These are phyloP conservation scores for Alternaria dauci DNA, from an alignment of 2,329 filamentous ascomycete genomes.

Conservation along the genomic window DNA sequence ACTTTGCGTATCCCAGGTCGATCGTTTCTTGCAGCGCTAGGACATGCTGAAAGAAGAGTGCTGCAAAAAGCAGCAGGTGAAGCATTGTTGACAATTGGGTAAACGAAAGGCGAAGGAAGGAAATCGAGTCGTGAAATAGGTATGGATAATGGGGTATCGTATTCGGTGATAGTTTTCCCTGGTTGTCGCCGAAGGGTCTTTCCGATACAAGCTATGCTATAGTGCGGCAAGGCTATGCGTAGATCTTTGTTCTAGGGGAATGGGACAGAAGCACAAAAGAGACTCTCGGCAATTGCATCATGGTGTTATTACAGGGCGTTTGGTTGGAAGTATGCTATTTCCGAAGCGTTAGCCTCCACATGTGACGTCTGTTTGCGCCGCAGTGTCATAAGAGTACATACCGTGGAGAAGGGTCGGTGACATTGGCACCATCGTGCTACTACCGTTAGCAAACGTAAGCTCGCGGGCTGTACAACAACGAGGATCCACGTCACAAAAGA, in stretches of 20 bases:
- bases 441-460: not conserved
- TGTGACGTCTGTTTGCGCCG: not conserved
- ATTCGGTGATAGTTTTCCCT: slow-evolving; percentile 6
- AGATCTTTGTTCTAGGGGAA: slow-evolving; percentile 9
- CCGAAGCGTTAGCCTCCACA: not conserved
- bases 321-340: not conserved
- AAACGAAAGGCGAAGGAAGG: not conserved
- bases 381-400: not conserved
- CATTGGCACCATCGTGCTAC: slow-evolving; percentile 4
- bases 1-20: slow-evolving; percentile 72
- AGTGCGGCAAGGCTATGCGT: not conserved
- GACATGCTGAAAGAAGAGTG: slow-evolving; percentile 31
- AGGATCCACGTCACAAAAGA: not conserved
- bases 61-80: slow-evolving; percentile 32
- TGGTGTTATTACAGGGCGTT: not conserved
- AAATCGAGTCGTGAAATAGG: not conserved
- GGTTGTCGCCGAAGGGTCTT: slow-evolving; percentile 1
- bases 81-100: slow-evolving; percentile 24
- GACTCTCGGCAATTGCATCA: slow-evolving; percentile 9
- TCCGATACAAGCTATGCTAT: slow-evolving; percentile 12
- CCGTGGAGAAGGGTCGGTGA: not conserved
- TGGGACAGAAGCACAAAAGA: not conserved
- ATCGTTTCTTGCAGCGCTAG: slow-evolving; percentile 57
- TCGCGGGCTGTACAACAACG: slow-evolving; percentile 4
- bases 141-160: not conserved